Evolutionary conservation across 768 basidiomycete genomes (phyloP), one percentile per base, ranked within the genome.

Genomic region (Boletus rubescentipes): DNA sequence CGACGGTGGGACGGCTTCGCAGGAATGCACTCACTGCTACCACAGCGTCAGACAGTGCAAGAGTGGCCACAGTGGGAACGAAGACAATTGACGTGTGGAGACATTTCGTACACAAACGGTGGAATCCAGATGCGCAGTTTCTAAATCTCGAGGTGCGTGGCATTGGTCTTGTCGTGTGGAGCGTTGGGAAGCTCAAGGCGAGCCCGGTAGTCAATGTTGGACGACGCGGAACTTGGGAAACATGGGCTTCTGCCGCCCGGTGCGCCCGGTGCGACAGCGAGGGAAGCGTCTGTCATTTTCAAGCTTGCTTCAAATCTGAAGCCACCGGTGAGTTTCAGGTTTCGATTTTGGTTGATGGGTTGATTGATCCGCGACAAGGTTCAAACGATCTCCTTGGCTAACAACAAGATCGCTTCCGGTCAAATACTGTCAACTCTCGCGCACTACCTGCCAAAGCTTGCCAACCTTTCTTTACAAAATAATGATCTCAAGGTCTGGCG

Each of bases 281-380:
- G 77, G 55, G 88, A 91, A 62, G 85, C 88, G 0, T 82, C 87
- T 6, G 93, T 95, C 10, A 85, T 98, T 41, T 94, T 94, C 77
- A 94, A 94, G 70, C 76, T 95, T 11, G 91, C 93, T 1, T 78
- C 82, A 18, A 80, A 87, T 60, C 81, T 94, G 49, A 84, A 82
- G 59, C 93, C 93, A 35, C 79, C 83, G 51, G 91, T 91, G 62
- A 50, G 76, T 63, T 23, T 47, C 15, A 26, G 4, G 23, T 41
- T 46, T 18, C 39, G 51, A 16, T 20, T 9, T 20, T 8, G 3
- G 38, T 14, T 3, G 2, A 37, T 5, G 10, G 12, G n/a, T 41
- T 35, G 30, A 36, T 21, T 44, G 48, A 59, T 26, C 21, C 3
- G 52, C 40, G 11, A 46, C 37, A 89, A n/a, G 86, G 80, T 88